Conservation (phyloP, 495 filamentous ascomycete genomes). For the Talaromyces borbonicus region DNA sequence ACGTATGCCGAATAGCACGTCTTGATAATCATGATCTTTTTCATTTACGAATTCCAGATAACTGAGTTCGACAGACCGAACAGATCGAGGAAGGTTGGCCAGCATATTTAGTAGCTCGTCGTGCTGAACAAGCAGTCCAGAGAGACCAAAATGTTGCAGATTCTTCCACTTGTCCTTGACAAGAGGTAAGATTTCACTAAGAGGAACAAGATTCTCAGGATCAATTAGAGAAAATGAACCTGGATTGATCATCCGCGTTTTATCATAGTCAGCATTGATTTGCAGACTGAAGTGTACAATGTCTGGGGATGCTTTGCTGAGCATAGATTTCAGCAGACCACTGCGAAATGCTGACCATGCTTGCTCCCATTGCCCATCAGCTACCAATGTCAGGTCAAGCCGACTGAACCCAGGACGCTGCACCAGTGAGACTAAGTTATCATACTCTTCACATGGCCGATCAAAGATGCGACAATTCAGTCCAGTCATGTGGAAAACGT, state of each 20-base stretch:
- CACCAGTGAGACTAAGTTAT: slow-evolving; percentile 7
- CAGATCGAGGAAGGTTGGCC: not conserved
- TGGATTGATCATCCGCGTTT: not conserved
- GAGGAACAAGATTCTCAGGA: not conserved
- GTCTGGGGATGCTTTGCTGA: not conserved
- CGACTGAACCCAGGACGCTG: slow-evolving; percentile 1
- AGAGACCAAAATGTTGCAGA: slow-evolving; percentile 4
- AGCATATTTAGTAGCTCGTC: not conserved
- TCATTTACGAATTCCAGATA: not conserved
- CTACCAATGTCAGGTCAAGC: not conserved
- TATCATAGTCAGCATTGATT: not conserved
- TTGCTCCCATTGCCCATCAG: not conserved
- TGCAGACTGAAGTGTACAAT: not conserved
- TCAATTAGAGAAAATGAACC: not conserved
- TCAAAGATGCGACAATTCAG: slow-evolving; percentile 15
- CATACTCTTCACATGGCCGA: slow-evolving; percentile 14
- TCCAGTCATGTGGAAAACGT: slow-evolving; percentile 11
- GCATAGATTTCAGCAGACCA: not conserved
- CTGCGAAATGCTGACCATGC: not conserved
- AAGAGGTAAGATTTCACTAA: not conserved
- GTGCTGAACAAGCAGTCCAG: not conserved
- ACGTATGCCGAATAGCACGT: not conserved
- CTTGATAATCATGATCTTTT: not conserved
- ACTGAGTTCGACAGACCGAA: slow-evolving; percentile 3
- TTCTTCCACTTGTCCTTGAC: slow-evolving; percentile 1